A percentile compares a stretch with the other conserved stretches of the same genome.
Conservation (phyloP, 768 basidiomycete genomes). For the Lentinula raphanica region DNA sequence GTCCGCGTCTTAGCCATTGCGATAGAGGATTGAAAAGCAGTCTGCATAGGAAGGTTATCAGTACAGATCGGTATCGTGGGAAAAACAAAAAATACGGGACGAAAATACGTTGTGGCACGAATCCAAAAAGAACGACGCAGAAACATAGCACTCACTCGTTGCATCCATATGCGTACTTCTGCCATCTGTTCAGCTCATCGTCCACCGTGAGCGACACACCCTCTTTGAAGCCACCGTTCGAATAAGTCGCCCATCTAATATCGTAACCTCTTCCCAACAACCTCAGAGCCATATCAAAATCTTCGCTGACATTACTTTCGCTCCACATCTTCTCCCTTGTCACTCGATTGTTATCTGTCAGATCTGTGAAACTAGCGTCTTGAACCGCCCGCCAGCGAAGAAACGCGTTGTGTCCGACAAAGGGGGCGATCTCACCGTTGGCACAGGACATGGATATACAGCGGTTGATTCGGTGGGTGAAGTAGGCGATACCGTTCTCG, state of each 20-base stretch:
- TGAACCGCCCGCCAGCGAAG: constrained; percentile 83
- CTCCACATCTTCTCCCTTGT: constrained; percentile 61
- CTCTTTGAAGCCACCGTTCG: constrained; percentile 82
- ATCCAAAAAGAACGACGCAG: constrained; percentile 48
- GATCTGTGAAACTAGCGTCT: constrained; percentile 72
- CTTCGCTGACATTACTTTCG: constrained; percentile 32
- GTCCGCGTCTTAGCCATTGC: constrained; percentile 72
- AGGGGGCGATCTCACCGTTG: constrained; percentile 78
- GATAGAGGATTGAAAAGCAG: constrained; percentile 79
- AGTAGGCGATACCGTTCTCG: constrained; percentile 83
- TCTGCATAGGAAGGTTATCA: constrained; percentile 29
- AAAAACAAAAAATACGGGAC: no score
- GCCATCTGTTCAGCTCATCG: constrained; percentile 89
- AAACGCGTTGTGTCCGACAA: constrained; percentile 86
- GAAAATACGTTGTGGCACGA: background rate
- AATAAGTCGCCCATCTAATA: constrained; percentile 79
- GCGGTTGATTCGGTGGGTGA: constrained; percentile 75
- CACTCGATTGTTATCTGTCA: constrained; percentile 43
- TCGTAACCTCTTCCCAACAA: constrained; percentile 60
- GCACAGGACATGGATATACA: constrained; percentile 71
- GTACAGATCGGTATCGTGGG: no score
- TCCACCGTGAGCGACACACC: constrained; percentile 85
- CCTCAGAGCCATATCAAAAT: constrained; percentile 71
- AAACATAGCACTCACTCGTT: constrained; percentile 49
- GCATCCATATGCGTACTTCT: constrained; percentile 67